A percentile compares a stretch with the other conserved stretches of the same genome.
Evolutionary conservation across 176 grass and related monocot species (phyloP).

Genomic region (Puya raimondii): DNA sequence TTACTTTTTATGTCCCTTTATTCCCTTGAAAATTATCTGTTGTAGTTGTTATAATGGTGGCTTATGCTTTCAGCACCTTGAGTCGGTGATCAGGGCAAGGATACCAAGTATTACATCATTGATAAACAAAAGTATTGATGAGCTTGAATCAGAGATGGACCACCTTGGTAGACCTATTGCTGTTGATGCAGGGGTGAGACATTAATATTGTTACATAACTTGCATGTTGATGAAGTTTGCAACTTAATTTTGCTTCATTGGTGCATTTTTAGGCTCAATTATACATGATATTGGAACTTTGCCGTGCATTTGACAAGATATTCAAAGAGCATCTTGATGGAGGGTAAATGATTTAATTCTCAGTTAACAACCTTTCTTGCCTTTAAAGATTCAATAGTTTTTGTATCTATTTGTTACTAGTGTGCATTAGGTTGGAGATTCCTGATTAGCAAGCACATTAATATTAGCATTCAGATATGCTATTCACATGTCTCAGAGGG

Average conservation of each 20-base stretch:
- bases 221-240: neutral
- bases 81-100: conserved; percentile 70
- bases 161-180: conserved; percentile 80
- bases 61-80: conserved; percentile 49
- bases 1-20: neutral
- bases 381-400: conserved; percentile 7
- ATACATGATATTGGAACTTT: conserved; percentile 87
- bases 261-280: conserved; percentile 61
- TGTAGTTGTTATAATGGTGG: neutral
- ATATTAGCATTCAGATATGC: no score
- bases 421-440: neutral
- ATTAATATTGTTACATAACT: conserved; percentile 18
- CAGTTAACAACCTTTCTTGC: neutral
- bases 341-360: conserved; percentile 40
- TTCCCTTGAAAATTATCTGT: neutral
- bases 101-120: conserved; percentile 87
- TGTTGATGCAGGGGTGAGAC: conserved; percentile 68
- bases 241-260: conserved; percentile 2
- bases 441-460: no score
- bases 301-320: conserved; percentile 89
- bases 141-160: conserved; percentile 91
- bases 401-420: conserved; percentile 8
- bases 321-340: conserved; percentile 99
- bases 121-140: conserved; percentile 92
- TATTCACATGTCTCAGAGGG: no score